phyloP scores from a whole-genome alignment of 2,329 filamentous ascomycete genomes.

The Phaeosphaeriaceae sp. region DNA sequence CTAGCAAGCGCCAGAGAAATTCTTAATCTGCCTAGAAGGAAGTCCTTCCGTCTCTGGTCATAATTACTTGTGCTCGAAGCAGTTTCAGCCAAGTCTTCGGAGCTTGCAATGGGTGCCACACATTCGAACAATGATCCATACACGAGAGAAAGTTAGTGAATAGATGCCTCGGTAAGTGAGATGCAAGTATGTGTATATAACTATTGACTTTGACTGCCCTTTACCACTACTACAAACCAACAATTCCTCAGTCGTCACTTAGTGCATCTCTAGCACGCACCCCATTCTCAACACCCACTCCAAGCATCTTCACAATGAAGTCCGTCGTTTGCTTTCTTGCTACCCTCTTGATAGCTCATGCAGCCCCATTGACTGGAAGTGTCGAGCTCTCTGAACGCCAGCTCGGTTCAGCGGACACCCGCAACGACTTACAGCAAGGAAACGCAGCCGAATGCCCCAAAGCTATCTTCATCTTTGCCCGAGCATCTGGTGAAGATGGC shows the following conservation, averaged over 20 bases:
- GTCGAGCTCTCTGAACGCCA: not conserved
- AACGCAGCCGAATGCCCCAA: conserved; percentile 19
- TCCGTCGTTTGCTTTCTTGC: not conserved
- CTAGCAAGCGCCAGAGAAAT: not conserved
- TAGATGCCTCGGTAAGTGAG: not conserved
- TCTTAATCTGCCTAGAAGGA: not conserved
- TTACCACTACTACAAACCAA: not conserved
- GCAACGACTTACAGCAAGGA: conserved; percentile 23
- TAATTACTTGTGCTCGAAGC: not conserved
- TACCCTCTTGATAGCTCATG: not conserved
- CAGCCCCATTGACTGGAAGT: not conserved
- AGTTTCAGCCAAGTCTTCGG: not conserved
- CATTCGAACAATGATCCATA: not conserved
- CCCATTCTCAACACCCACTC: too few relatives aligned
- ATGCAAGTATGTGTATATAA: not conserved
- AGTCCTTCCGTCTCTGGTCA: not conserved
- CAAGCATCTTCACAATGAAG: not conserved
- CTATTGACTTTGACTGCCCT: not conserved
- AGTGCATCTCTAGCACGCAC: not conserved
- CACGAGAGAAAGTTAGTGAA: not conserved
- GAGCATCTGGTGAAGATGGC: conserved; percentile 23
- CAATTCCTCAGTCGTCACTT: too few relatives aligned
- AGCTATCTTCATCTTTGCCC: conserved; percentile 28
- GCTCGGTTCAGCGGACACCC: not conserved
- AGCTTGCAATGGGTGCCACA: not conserved